Base-by-base conservation (phyloP, 2,329 filamentous ascomycete species). In the Colletotrichum sp. region DNA sequence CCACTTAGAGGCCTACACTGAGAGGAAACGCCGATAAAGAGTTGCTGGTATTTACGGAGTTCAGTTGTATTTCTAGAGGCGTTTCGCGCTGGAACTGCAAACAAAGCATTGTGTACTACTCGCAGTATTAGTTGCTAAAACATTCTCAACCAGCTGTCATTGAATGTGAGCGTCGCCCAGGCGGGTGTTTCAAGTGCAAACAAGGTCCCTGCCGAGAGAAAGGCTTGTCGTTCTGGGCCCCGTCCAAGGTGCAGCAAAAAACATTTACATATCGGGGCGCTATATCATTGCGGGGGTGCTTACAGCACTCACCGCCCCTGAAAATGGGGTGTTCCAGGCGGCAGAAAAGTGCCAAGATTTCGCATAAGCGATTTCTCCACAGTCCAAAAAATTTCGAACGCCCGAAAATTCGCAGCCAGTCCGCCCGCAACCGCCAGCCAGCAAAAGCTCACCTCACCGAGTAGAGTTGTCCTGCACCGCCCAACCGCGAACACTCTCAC, bases 321-420 rank as follows among this genome's bases (percentile, higher is more conserved):
- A 15, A 64, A 55, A 16, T 18, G 26, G 68, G 26, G 39, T 32
- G 26, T 28, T 18, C 24, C n/a, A 6, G 34, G 18, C 13, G 69
- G 73, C 74, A 77, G 74, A 77, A 77, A 77, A 32, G 30, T 39
- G 77, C 72, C 76, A 78, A 77, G 76, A 77, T 77, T 77, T 77
- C 77, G 72, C 72, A 76, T 73, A 78, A 77, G 77, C 77, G 72
- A 78, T 71, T 70, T 65, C 75, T 77, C 77, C 77, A 78, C 77
- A 76, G 57, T 65, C 76, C 76, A 75, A 78, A 78, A 78, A 78
- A 78, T 49, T 78, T 78, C 76, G 70, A 69, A 71, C 55, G 62
- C 65, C 68, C 60, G 72, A 77, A 75, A 78, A 72, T 70, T 71
- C 75, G 72, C 71, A 77, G 71, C 77, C 76, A 77, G 67, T 72